Evolutionary conservation across 1,139 yeast species (phyloP).

Genomic region (Pichia sp.): DNA sequence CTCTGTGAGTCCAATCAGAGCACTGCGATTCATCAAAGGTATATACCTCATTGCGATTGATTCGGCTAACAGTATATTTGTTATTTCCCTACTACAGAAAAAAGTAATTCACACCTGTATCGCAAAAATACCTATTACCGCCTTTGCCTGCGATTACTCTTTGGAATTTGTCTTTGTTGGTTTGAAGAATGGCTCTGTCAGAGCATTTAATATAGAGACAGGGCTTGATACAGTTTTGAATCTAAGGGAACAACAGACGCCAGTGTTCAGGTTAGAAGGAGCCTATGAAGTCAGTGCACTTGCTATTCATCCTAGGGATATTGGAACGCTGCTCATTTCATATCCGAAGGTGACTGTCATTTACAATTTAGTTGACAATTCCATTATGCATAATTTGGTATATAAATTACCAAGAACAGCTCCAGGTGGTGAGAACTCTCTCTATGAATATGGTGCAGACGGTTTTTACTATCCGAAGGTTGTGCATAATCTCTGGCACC

Average conservation of each 20-base stretch:
- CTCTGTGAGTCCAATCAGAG: conserved; percentile 48
- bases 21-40: conserved; percentile 69
- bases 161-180: conserved; percentile 86
- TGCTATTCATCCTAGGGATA: conserved; percentile 85
- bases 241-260: conserved; percentile 69
- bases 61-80: conserved; percentile 49
- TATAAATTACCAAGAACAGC: conserved; percentile 61
- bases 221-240: conserved; percentile 61
- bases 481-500: conserved; percentile 74
- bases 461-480: conserved; percentile 44
- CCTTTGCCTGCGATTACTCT: conserved; percentile 76
- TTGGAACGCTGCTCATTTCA: conserved; percentile 69
- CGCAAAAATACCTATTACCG: conserved; percentile 63
- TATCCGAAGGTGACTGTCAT: conserved; percentile 67
- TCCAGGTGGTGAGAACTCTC: conserved; percentile 57
- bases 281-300: conserved; percentile 61
- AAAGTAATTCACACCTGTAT: conserved; percentile 50
- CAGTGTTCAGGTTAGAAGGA: conserved; percentile 44
- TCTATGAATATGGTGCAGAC: conserved; percentile 30
- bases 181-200: conserved; percentile 65
- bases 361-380: conserved; percentile 61
- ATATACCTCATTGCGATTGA: conserved; percentile 72
- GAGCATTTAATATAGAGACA: conserved; percentile 82
- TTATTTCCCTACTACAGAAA: conserved; percentile 66
- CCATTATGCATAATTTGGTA: conserved; percentile 50